phyloP scores from a whole-genome alignment of 2,329 filamentous ascomycete species.

The Aspergillus amoenus region DNA sequence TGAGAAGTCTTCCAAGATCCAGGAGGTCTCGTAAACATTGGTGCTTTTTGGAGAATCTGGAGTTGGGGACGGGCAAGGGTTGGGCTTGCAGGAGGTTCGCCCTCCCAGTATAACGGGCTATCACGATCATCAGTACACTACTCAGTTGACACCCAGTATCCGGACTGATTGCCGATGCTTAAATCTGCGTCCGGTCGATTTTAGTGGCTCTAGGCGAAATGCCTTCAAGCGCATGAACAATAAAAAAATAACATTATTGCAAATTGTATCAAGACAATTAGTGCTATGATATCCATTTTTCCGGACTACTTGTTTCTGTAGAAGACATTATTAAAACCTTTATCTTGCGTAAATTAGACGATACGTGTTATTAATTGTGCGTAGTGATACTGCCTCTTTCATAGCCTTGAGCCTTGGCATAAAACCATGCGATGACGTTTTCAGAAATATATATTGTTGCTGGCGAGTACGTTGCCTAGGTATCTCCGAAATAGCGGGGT shows the following conservation, averaged over 20 bases:
- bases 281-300: not conserved
- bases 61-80: not conserved
- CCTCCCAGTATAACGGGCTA: not conserved
- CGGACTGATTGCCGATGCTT: not conserved
- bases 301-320: not conserved
- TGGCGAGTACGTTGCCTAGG: too few relatives aligned
- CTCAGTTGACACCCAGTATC: slow-evolving; percentile 2
- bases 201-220: not conserved
- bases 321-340: not conserved
- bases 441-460: not conserved
- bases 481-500: not conserved
- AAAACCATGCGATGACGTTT: too few relatives aligned
- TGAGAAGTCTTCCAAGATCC: slow-evolving; percentile 39
- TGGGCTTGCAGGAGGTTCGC: not conserved
- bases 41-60: slow-evolving; percentile 21
- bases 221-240: not conserved
- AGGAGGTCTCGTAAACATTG: slow-evolving; percentile 35
- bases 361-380: not conserved
- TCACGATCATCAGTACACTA: slow-evolving; percentile 3
- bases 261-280: slow-evolving; percentile 1
- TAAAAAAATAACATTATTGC: slow-evolving; percentile 6
- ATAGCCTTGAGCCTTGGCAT: too few relatives aligned
- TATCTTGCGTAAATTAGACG: not conserved
- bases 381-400: not conserved
- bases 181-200: not conserved